Percentiles rank a stretch among this genome's conserved stretches.
Evolutionary conservation across 2,329 filamentous ascomycete species (phyloP).

Genomic region (Fusarium veterinarium): DNA sequence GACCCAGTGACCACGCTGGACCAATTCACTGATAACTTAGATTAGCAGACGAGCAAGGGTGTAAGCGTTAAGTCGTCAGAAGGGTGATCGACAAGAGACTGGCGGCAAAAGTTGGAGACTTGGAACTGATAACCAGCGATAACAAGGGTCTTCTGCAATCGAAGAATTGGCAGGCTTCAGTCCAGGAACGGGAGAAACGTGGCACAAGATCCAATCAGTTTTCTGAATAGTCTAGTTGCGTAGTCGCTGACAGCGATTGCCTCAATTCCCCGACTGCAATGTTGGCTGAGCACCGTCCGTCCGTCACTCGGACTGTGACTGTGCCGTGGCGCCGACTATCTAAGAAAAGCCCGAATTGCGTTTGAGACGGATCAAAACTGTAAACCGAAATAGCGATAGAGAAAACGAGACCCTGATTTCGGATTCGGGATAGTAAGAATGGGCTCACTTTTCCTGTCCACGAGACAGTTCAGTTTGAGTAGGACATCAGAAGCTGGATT

Average conservation of each 20-base stretch:
- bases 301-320: neutral
- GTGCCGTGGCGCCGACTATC: constrained; percentile 27
- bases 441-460: constrained; percentile 27
- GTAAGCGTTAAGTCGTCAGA: constrained; percentile 16
- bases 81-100: constrained; percentile 34
- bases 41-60: constrained; percentile 28
- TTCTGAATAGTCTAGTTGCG: constrained; percentile 21
- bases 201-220: constrained; percentile 17
- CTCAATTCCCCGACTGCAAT: constrained; percentile 21
- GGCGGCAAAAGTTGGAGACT: constrained; percentile 35
- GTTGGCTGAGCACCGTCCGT: constrained; percentile 24
- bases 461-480: constrained; percentile 17
- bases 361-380: constrained; percentile 22
- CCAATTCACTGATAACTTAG: constrained; percentile 35
- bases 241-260: constrained; percentile 9
- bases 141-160: constrained; percentile 22
- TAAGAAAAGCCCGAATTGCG: constrained; percentile 13
- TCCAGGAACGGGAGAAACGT: constrained; percentile 28
- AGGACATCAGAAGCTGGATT: constrained; percentile 24
- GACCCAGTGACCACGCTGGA: constrained; percentile 13
- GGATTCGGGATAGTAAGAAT: constrained; percentile 27
- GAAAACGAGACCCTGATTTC: constrained; percentile 24
- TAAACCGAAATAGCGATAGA: constrained; percentile 20
- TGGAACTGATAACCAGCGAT: constrained; percentile 30
- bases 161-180: constrained; percentile 23